phyloP scores from a whole-genome alignment of 768 basidiomycete species.

The Pleurotus pulmonarius region DNA sequence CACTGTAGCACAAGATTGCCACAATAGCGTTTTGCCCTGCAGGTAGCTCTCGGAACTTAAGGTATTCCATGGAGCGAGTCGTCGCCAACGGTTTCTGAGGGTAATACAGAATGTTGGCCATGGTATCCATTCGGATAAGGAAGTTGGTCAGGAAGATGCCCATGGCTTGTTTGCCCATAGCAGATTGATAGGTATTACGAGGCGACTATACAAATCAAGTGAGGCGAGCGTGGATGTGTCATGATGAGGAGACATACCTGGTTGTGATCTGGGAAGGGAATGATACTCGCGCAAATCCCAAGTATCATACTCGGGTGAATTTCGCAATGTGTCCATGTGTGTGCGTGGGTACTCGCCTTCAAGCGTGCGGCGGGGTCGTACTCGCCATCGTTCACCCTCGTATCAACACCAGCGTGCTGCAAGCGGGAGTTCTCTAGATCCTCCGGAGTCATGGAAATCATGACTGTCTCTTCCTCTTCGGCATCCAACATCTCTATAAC shows the following conservation, averaged over 20 bases:
- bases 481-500: slow-evolving; percentile 94
- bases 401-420: slow-evolving; percentile 55
- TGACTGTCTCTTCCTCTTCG: slow-evolving; percentile 98
- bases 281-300: slow-evolving; percentile 97
- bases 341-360: slow-evolving; percentile 79
- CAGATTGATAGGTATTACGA: slow-evolving; percentile 99
- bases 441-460: slow-evolving; percentile 99
- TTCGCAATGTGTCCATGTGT: slow-evolving; percentile 98
- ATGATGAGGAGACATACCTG: slow-evolving; percentile 54
- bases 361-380: slow-evolving; percentile 87
- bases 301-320: slow-evolving; percentile 99
- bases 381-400: slow-evolving; percentile 58
- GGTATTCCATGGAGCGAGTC: slow-evolving; percentile 98
- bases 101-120: slow-evolving; percentile 99
- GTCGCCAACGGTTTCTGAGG: slow-evolving; percentile 99
- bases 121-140: slow-evolving; percentile 98
- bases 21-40: slow-evolving; percentile 99
- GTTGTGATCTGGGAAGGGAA: slow-evolving; percentile 99
- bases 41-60: slow-evolving; percentile 97
- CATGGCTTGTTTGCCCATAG: slow-evolving; percentile 99
- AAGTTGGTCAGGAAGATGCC: slow-evolving; percentile 98
- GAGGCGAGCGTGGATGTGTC: not conserved
- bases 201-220: slow-evolving; percentile 63
- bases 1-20: slow-evolving; percentile 97
- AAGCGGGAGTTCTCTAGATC: slow-evolving; percentile 85